Percentiles rank a stretch among this genome's conserved stretches.
Evolutionary conservation across 805 yeast genomes (phyloP).

Genomic region (Wickerhamiella sergipiensis): DNA sequence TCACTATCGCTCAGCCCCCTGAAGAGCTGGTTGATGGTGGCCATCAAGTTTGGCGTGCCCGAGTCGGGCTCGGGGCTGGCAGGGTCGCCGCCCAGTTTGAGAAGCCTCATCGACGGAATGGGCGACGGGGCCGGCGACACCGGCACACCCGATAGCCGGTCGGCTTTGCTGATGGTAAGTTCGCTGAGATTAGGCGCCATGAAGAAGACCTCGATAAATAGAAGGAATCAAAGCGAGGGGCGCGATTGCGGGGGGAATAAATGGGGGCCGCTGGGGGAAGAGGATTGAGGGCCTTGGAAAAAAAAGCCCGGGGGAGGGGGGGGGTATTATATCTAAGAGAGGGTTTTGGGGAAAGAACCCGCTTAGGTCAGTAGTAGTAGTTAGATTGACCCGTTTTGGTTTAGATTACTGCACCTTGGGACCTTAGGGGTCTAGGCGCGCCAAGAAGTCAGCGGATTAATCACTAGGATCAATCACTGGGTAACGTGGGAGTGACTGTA

Average conservation of each 20-base stretch:
- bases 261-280: too few species aligned
- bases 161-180: not conserved
- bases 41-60: not conserved
- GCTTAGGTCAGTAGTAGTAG: not conserved
- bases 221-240: not conserved
- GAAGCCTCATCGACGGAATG: constrained; percentile 13
- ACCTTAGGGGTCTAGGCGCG: too few species aligned
- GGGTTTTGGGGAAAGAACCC: not conserved
- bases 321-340: not conserved
- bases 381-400: not conserved
- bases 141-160: constrained; percentile 8
- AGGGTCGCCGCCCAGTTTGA: constrained; percentile 2
- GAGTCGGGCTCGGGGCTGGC: not conserved
- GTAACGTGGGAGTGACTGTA: too few species aligned
- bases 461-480: too few species aligned
- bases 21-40: constrained; percentile 10
- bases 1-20: constrained; percentile 11
- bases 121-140: constrained; percentile 23
- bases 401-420: too few species aligned
- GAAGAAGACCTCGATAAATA: not conserved
- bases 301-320: not conserved
- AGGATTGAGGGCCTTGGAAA: not conserved
- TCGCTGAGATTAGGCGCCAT: not conserved
- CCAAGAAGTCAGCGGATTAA: too few species aligned
- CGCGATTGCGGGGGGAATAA: too few species aligned